A percentile compares a stretch with the other conserved stretches of the same genome.
Evolutionary conservation across 441 rosid species (phyloP).

Genomic region (Kokia cookei): DNA sequence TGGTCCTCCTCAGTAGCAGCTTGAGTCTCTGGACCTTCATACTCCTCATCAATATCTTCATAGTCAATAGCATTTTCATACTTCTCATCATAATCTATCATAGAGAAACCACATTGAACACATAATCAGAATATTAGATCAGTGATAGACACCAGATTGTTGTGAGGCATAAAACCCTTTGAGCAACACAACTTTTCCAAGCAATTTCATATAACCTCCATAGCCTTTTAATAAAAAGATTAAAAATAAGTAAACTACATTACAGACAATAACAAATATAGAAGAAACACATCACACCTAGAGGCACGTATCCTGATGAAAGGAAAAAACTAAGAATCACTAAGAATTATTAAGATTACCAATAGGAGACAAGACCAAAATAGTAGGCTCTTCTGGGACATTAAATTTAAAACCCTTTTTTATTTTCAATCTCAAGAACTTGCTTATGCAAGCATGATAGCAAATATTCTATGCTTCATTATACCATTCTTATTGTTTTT

Average conservation of each 20-base stretch:
- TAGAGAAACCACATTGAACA: conserved; percentile 24
- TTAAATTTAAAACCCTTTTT: neutral
- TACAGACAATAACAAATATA: neutral
- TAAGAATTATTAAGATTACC: neutral
- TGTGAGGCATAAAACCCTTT: neutral
- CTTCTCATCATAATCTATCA: conserved; percentile 82
- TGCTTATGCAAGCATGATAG: neutral
- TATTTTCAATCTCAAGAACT: neutral
- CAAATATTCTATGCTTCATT: neutral
- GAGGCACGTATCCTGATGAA: neutral
- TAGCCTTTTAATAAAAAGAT: neutral
- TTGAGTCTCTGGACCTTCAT: conserved; percentile 91
- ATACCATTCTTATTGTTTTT: neutral
- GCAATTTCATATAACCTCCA: neutral
- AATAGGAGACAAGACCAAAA: neutral
- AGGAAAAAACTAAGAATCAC: neutral
- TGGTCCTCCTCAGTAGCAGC: conserved; percentile 78
- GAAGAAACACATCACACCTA: neutral
- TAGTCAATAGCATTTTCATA: conserved; percentile 96
- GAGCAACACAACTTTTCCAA: neutral
- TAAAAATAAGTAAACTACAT: neutral
- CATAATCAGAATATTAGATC: conserved; percentile 20
- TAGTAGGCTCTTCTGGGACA: neutral
- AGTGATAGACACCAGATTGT: neutral
- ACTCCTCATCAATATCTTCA: conserved; percentile 94